A percentile compares a stretch with the other conserved stretches of the same genome.
Conservation (phyloP, 768 basidiomycete species). For the Nidularia pulvinata region DNA sequence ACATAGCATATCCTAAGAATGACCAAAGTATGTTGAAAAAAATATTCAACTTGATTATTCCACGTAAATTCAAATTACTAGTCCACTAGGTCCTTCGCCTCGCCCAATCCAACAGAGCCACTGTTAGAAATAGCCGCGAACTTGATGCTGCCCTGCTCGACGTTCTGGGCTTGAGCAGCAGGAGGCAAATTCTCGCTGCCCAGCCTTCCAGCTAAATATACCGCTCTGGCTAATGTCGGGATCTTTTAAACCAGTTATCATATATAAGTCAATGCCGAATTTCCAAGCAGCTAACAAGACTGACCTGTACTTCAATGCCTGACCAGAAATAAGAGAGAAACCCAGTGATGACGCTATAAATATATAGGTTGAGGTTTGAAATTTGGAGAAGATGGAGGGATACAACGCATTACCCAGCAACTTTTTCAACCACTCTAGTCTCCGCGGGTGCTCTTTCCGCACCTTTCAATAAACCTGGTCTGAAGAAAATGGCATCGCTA, state of each 20-base stretch:
- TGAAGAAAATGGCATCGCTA: conserved; percentile 67
- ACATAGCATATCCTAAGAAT: no score
- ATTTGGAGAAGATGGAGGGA: no score
- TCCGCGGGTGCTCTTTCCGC: conserved; percentile 42
- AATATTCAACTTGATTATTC: no score
- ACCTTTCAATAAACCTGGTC: conserved; percentile 55
- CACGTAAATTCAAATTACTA: no score
- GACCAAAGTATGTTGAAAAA: no score
- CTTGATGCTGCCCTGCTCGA: conserved; percentile 26
- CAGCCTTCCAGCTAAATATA: conserved; percentile 50
- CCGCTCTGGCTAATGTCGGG: conserved; percentile 49
- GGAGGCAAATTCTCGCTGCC: conserved; percentile 50
- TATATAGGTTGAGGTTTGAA: neutral
- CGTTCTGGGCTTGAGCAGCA: conserved; percentile 37
- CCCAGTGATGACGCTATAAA: conserved; percentile 31
- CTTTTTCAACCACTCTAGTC: conserved; percentile 37
- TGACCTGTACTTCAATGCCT: conserved; percentile 45
- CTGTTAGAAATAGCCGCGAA: conserved; percentile 59
- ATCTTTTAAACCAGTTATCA: no score
- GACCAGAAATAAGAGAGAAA: conserved; percentile 33
- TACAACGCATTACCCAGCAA: conserved; percentile 41
- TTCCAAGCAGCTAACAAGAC: no score
- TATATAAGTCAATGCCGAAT: no score
- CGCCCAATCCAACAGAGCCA: conserved; percentile 44
- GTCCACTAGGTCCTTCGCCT: conserved; percentile 3